These are phyloP conservation scores for Trichoderma atrobrunneum DNA, from an alignment of 2,329 filamentous ascomycete species.

Conservation along the genomic window DNA sequence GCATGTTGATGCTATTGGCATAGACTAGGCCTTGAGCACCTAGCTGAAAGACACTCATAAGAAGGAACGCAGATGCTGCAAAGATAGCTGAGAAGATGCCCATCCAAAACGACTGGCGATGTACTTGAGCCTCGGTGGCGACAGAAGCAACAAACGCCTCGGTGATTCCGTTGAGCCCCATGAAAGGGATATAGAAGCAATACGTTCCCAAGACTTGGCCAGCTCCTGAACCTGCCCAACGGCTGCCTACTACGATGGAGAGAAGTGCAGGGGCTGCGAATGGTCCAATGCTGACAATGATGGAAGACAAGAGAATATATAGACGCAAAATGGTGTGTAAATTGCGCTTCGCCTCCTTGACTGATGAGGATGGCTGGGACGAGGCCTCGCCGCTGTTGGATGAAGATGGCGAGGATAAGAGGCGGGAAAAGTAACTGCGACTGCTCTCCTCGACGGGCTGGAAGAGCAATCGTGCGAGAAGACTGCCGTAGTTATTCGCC, in stretches of 20 bases:
- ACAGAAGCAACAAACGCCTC: conserved; percentile 93
- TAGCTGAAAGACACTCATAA: conserved; percentile 64
- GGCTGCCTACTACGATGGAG: conserved; percentile 68
- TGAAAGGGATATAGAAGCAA: conserved; percentile 88
- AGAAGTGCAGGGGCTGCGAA: conserved; percentile 71
- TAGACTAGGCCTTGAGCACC: conserved; percentile 79
- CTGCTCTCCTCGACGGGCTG: conserved; percentile 95
- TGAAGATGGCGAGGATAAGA: conserved; percentile 51
- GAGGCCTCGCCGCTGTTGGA: conserved; percentile 22
- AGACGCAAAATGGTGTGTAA: conserved; percentile 64
- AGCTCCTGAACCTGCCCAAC: conserved; percentile 73
- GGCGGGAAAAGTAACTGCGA: conserved; percentile 81
- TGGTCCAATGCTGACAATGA: conserved; percentile 70
- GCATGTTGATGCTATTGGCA: conserved; percentile 90
- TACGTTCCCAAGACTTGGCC: conserved; percentile 73
- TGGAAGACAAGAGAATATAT: conserved; percentile 71
- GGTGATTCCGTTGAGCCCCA: conserved; percentile 86
- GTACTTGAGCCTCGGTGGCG: conserved; percentile 70
- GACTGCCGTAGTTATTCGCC: conserved; percentile 89
- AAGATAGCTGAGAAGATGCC: conserved; percentile 74
- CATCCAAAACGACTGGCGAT: conserved; percentile 82
- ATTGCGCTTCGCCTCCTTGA: conserved; percentile 47
- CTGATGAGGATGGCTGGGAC: conserved; percentile 27
- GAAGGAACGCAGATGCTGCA: conserved; percentile 68
- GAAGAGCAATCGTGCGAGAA: conserved; percentile 84